Evolutionary conservation across 1,284 basidiomycete species (phyloP).

Genomic region (Gastroboletus turbinatus): DNA sequence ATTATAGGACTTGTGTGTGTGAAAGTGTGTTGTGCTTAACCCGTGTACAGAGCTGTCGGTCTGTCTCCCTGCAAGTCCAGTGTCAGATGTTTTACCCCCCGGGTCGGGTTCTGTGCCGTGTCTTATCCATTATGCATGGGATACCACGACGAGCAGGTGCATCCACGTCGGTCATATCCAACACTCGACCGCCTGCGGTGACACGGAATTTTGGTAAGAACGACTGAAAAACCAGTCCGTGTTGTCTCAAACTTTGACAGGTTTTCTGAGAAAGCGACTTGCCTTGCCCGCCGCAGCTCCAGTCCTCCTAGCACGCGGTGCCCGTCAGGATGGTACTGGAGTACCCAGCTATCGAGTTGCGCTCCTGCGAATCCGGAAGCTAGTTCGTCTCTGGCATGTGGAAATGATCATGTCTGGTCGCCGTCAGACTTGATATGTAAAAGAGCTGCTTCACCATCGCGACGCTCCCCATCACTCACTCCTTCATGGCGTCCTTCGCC

Average conservation of each 20-base stretch:
- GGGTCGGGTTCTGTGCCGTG: conserved; percentile 6
- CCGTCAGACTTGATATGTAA: conserved; percentile 12
- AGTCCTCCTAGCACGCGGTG: conserved; percentile 3
- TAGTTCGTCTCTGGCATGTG: conserved; percentile 2
- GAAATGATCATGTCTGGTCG: conserved; percentile 9
- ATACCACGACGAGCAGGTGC: conserved; percentile 6
- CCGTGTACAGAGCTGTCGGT: conserved; percentile 12
- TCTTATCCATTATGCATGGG: conserved; percentile 12
- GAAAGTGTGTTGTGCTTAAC: neutral
- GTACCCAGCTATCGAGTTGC: conserved; percentile 3
- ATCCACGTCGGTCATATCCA: neutral
- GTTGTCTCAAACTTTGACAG: conserved; percentile 3
- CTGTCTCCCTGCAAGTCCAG: conserved; percentile 16
- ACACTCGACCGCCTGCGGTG: conserved; percentile 1
- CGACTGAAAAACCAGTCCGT: neutral
- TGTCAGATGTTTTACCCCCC: neutral
- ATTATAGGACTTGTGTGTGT: neutral
- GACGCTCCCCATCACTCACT: neutral
- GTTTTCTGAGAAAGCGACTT: conserved; percentile 17
- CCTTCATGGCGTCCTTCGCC: conserved; percentile 3
- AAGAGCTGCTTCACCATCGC: conserved; percentile 2
- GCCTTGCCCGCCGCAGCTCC: conserved; percentile 8
- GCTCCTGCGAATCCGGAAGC: conserved; percentile 11
- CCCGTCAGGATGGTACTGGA: conserved; percentile 24
- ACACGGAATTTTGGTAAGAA: conserved; percentile 18